These are phyloP conservation scores for Violaceomyces palustris DNA, from an alignment of 1,284 basidiomycete species.

Conservation along the genomic window DNA sequence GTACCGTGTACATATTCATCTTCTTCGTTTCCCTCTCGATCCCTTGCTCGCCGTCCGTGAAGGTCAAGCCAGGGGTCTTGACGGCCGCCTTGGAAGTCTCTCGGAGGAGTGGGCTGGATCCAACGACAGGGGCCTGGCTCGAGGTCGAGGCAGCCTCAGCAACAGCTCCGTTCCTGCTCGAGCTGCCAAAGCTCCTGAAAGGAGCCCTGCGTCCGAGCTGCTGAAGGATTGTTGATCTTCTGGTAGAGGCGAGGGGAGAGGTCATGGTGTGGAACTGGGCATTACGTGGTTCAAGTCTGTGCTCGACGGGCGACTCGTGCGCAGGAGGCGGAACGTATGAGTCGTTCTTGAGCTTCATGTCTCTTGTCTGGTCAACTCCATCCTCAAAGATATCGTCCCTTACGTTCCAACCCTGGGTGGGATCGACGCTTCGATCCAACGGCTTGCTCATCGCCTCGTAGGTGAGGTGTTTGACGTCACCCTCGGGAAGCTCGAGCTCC, in stretches of 20 bases:
- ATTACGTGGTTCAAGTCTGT: slow-evolving; percentile 43
- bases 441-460: slow-evolving; percentile 31
- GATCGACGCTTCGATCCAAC: slow-evolving; percentile 40
- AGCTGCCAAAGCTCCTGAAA: slow-evolving; percentile 29
- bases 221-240: slow-evolving; percentile 33
- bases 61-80: slow-evolving; percentile 33
- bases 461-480: slow-evolving; percentile 40
- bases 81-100: slow-evolving; percentile 28
- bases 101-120: slow-evolving; percentile 24
- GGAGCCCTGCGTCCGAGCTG: slow-evolving; percentile 10
- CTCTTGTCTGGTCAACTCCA: slow-evolving; percentile 35
- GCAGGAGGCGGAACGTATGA: slow-evolving; percentile 27
- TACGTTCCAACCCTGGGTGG: slow-evolving; percentile 37
- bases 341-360: slow-evolving; percentile 33
- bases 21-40: slow-evolving; percentile 39
- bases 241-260: slow-evolving; percentile 8
- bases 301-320: slow-evolving; percentile 29
- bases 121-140: slow-evolving; percentile 20
- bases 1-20: slow-evolving; percentile 50
- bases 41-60: slow-evolving; percentile 29
- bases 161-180: slow-evolving; percentile 17
- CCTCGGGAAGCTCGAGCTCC: slow-evolving; percentile 26
- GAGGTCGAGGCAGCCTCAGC: slow-evolving; percentile 15
- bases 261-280: slow-evolving; percentile 30
- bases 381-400: slow-evolving; percentile 46